phyloP scores from a whole-genome alignment of 495 filamentous ascomycete species.

The Cryomyces antarcticus region DNA sequence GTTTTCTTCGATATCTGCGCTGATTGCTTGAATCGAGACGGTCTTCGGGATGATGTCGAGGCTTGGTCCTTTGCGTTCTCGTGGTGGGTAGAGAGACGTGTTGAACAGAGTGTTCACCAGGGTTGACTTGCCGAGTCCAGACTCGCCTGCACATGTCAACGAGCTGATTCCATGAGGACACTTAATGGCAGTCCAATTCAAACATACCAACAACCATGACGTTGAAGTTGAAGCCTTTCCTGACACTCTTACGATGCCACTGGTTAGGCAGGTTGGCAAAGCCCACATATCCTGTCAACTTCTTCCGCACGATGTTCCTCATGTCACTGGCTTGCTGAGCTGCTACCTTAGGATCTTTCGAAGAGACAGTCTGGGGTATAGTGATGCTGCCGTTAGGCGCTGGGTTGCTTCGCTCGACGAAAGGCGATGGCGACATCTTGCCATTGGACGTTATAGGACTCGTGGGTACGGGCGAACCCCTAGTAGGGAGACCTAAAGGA shows the following conservation, averaged over 20 bases:
- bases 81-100: conserved; percentile 94
- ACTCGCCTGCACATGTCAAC: conserved; percentile 53
- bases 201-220: conserved; percentile 96
- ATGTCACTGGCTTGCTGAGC: conserved; percentile 63
- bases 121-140: conserved; percentile 94
- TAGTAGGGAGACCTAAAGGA: conserved; percentile 8
- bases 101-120: conserved; percentile 99
- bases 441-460: conserved; percentile 20
- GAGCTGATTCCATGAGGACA: conserved; percentile 1
- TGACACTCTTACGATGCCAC: conserved; percentile 99
- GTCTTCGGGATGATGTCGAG: conserved; percentile 98
- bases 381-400: conserved; percentile 30
- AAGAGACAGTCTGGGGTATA: conserved; percentile 45
- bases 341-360: conserved; percentile 67
- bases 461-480: conserved; percentile 17
- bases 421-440: conserved; percentile 27
- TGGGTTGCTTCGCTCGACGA: conserved; percentile 39
- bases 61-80: conserved; percentile 89
- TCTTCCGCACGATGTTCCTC: conserved; percentile 94
- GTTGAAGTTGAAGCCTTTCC: conserved; percentile 99
- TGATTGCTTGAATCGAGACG: conserved; percentile 94
- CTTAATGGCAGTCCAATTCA: neutral
- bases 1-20: conserved; percentile 96
- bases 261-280: conserved; percentile 98
- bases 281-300: conserved; percentile 94